Evolutionary conservation across 2,329 filamentous ascomycete species (phyloP), one percentile per base, ranked within the genome.

Genomic region (Trichothecium roseum): DNA sequence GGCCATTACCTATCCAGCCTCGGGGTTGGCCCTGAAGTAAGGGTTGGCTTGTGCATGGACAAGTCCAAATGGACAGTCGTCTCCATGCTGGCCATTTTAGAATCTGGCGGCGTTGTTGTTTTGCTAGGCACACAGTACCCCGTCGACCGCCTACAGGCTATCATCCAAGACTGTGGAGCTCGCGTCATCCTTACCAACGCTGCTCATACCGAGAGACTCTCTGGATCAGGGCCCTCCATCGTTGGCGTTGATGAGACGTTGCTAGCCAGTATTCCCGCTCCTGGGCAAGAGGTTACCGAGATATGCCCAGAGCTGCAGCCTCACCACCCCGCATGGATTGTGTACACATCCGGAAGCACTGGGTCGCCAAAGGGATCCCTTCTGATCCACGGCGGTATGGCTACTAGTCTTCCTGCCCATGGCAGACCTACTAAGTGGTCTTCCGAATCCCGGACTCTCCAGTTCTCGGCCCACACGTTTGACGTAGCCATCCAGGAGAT

Each of bases 401-500:
- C 35, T 12, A 35, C 30, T 14, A 37, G 31, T 30, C 32, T 40
- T 28, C 32, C 37, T 4, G 29, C 34, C 10, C 37, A 33, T 8
- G 37, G 32, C 14, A 34, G 31, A 18, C 26, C 26, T 15, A 35
- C 26, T 10, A 9, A 20, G 15, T 38, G 35, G 30, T 34, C 35
- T 18, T 31, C 28, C 16, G 28, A 31, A 14, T 35, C 38, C 13
- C 37, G 27, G 14, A 36, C 18, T 20, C 34, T 36, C 4, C 37
- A 39, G 37, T 69, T 68, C 37, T 64, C 65, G 5, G 61, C 60
- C 4, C 68, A 66, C 42, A 64, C 62, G 1, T 73, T 72, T 32
- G 68, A 74, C 38, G 60, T 61, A 1, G 62, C 59, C 28, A 48
- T 73, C 10, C 32, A 37, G 2, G 47, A 51, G 18, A 45, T 50